A percentile compares a stretch with the other conserved stretches of the same genome.
Conservation (phyloP, 2,329 filamentous ascomycete genomes). For the Neobulgaria alba region DNA sequence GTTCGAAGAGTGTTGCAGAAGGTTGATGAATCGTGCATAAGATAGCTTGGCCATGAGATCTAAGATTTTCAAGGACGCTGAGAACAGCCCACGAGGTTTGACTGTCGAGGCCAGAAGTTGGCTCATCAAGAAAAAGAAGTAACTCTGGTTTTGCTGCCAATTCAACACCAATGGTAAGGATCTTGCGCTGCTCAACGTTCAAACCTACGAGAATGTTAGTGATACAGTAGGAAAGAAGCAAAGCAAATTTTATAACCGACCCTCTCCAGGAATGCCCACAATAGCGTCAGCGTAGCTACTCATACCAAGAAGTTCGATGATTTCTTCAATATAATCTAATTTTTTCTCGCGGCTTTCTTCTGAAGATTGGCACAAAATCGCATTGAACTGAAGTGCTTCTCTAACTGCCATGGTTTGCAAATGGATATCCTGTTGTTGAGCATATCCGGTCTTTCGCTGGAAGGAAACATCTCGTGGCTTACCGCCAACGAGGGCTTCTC, state of each 20-base stretch:
- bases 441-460: slow-evolving; percentile 85
- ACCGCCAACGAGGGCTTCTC: slow-evolving; percentile 52
- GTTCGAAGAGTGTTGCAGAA: slow-evolving; percentile 85
- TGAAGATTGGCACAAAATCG: slow-evolving; percentile 70
- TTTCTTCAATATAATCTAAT: slow-evolving; percentile 79
- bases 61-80: slow-evolving; percentile 80
- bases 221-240: slow-evolving; percentile 33
- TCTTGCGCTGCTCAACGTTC: slow-evolving; percentile 61
- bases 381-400: slow-evolving; percentile 78
- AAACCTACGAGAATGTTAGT: slow-evolving; percentile 31
- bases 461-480: slow-evolving; percentile 48
- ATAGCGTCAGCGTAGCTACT: slow-evolving; percentile 81
- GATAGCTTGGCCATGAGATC: slow-evolving; percentile 79
- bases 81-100: slow-evolving; percentile 89
- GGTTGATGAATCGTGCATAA: slow-evolving; percentile 94
- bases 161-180: slow-evolving; percentile 86
- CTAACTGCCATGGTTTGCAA: slow-evolving; percentile 75
- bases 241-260: background rate
- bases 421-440: slow-evolving; percentile 86
- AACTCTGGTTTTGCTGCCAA: slow-evolving; percentile 82
- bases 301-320: slow-evolving; percentile 87
- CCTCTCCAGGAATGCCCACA: slow-evolving; percentile 77
- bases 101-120: slow-evolving; percentile 87
- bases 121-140: slow-evolving; percentile 85
- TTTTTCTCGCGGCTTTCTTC: slow-evolving; percentile 67